A percentile compares a stretch with the other conserved stretches of the same genome.
Conservation (phyloP, 2,329 filamentous ascomycete genomes). For the Apiospora aurea region DNA sequence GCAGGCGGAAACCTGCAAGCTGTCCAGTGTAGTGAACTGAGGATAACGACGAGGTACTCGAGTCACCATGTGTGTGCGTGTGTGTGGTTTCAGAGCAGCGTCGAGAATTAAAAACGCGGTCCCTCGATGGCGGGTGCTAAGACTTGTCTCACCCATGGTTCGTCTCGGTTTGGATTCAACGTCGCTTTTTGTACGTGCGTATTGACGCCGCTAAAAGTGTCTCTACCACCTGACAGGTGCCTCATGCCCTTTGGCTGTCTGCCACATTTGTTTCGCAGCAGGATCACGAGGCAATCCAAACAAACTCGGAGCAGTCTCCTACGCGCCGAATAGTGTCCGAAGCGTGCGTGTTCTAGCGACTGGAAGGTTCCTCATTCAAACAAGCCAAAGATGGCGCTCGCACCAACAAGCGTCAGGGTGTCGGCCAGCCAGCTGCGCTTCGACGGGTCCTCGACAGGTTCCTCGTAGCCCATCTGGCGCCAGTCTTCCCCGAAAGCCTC, state of each 20-base stretch:
- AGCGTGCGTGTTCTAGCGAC: background rate
- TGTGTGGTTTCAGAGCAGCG: background rate
- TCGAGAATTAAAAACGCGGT: background rate
- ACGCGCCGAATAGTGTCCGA: background rate
- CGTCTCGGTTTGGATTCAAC: background rate
- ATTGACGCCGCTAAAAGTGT: background rate
- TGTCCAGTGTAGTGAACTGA: background rate
- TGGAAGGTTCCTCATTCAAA: background rate
- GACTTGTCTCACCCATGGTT: background rate
- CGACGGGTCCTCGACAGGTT: background rate
- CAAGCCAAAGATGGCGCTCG: background rate
- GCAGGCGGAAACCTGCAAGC: background rate
- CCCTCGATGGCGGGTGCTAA: background rate
- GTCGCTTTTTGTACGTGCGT: background rate
- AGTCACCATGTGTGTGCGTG: no score
- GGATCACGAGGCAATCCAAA: background rate
- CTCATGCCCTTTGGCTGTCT: background rate
- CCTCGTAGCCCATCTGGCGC: slow-evolving; percentile 4
- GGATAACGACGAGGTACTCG: background rate
- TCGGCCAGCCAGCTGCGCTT: background rate
- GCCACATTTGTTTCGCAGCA: background rate
- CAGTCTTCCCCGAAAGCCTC: background rate
- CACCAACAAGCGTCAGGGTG: background rate
- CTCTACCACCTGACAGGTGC: background rate
- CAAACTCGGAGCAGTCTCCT: background rate